phyloP scores from a whole-genome alignment of 164 flowering plant species.

The Liriodendron chinense region DNA sequence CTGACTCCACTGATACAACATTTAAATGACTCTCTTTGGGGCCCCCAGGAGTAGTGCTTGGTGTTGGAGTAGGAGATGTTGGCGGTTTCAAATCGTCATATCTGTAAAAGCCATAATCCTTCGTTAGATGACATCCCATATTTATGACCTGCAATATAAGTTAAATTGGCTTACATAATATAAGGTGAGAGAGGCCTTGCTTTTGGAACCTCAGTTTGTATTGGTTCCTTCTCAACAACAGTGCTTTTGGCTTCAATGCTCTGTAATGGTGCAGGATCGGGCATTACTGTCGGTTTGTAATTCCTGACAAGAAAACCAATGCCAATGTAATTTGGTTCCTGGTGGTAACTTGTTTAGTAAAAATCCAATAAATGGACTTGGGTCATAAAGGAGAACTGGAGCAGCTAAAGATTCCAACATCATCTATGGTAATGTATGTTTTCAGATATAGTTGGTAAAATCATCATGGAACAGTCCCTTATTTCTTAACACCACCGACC shows the following conservation, averaged over 20 bases:
- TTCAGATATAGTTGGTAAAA: background rate
- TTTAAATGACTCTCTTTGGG: slow-evolving; percentile 7
- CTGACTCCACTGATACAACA: slow-evolving; percentile 1
- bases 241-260: slow-evolving; percentile 25
- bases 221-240: slow-evolving; percentile 32
- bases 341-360: background rate
- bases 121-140: background rate
- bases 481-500: background rate
- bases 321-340: background rate
- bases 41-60: slow-evolving; percentile 20
- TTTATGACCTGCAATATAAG: background rate
- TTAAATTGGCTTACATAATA: slow-evolving; percentile 40
- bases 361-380: background rate
- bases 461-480: background rate
- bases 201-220: slow-evolving; percentile 18
- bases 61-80: slow-evolving; percentile 42
- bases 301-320: slow-evolving; percentile 34
- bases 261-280: slow-evolving; percentile 29
- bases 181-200: slow-evolving; percentile 65
- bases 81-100: slow-evolving; percentile 55
- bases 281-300: slow-evolving; percentile 15
- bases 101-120: slow-evolving; percentile 9
- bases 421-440: background rate
- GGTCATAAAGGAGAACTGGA: background rate
- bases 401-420: background rate